Base-by-base conservation (phyloP, 441 rosid species). In the Geranium incanum region DNA sequence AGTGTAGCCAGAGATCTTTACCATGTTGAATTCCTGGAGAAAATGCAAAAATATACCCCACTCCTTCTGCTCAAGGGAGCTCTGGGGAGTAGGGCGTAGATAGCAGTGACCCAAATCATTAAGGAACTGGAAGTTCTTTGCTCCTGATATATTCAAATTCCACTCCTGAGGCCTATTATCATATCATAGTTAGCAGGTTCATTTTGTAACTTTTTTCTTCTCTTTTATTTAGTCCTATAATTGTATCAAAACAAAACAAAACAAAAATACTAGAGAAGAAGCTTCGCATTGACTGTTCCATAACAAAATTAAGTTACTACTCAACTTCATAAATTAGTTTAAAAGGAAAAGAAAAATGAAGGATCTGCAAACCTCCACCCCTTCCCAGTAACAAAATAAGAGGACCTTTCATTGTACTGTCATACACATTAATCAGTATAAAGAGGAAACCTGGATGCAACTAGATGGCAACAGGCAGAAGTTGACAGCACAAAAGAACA, bases 11-110 rank as follows among this genome's bases (percentile, higher is more conserved):
- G 36, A 57, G 57, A 69, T 64, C 23, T 67, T 73, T 81, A 81
- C 84, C 80, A 23, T 23, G 66, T 76, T 37, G 59, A 16, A 57
- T 4, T 13, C 59, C 1, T 57, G 68, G 66, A 81, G 75, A 63
- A 39, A 65, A 64, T n/a, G 6, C 74, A 81, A 74, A 74, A 81
- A 81, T 68, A 66, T 68, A 11, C 3, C 13, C 82, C 84, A 78
- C 73, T 81, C 84, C n/a, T 12, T 65, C 37, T 52, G 23, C 39
- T 78, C 84, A 7, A 78, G 79, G 18, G 50, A 0, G 64, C 70
- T 67, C 70, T 81, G 52, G 36, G 82, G 66, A 8, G 78, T 82
- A 67, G 81, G 82, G 66, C 50, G 18, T 43, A 78, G 68, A 68
- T 43, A 6, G 52, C 52, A 78, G 8, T 69, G 71, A 69, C 80